A percentile compares a stretch with the other conserved stretches of the same genome.
phyloP scores from a whole-genome alignment of 805 yeast species.

The Spathaspora arborariae region DNA sequence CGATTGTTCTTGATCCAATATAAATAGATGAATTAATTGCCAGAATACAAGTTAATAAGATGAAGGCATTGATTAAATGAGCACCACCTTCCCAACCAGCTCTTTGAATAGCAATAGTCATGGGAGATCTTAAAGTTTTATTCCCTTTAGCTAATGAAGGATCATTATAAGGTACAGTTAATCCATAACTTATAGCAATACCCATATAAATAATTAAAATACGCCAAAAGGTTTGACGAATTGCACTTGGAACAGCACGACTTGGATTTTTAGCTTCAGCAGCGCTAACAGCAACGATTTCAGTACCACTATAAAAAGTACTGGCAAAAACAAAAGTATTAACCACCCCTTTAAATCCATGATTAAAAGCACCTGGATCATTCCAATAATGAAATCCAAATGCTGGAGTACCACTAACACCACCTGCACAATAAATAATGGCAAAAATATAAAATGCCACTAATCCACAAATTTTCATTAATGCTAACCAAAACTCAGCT shows the following conservation, averaged over 20 bases:
- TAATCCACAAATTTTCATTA: constrained; percentile 45
- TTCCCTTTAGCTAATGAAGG: constrained; percentile 33
- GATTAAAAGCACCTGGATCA: constrained; percentile 39
- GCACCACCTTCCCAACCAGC: constrained; percentile 44
- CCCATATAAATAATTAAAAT: constrained; percentile 52
- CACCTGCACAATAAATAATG: constrained; percentile 44
- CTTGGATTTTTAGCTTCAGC: constrained; percentile 60
- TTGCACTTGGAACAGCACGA: constrained; percentile 54
- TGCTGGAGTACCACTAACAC: constrained; percentile 32
- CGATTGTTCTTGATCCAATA: constrained; percentile 64
- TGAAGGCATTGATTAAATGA: constrained; percentile 58
- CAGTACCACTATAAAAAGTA: constrained; percentile 58
- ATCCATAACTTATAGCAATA: constrained; percentile 52
- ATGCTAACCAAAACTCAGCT: constrained; percentile 51
- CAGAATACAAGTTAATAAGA: constrained; percentile 59
- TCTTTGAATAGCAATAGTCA: constrained; percentile 34
- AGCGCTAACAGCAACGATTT: constrained; percentile 55
- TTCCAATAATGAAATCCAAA: constrained; percentile 44
- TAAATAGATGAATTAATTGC: constrained; percentile 69
- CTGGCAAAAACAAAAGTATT: constrained; percentile 57
- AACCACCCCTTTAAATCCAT: constrained; percentile 54
- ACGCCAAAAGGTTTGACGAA: constrained; percentile 52
- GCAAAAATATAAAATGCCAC: constrained; percentile 49
- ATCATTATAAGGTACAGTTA: constrained; percentile 55
- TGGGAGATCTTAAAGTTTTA: constrained; percentile 44